phyloP scores from a whole-genome alignment of 1,139 yeast species.

The Hansenula lynferdii region DNA sequence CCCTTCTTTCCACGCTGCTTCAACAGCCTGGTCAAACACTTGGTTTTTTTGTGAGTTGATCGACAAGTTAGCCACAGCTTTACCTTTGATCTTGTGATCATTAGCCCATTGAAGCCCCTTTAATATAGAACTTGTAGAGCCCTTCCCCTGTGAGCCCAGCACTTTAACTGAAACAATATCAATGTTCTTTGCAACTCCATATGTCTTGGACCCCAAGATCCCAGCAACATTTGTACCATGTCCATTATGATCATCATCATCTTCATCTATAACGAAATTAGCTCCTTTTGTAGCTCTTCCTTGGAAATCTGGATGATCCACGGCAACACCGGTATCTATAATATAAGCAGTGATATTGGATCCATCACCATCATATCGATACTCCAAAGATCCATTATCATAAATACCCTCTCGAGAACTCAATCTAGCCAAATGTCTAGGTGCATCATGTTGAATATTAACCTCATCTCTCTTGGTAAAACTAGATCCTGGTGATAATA shows the following conservation, averaged over 20 bases:
- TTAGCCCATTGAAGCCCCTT: conserved; percentile 70
- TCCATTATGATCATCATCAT: conserved; percentile 60
- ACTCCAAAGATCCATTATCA: conserved; percentile 54
- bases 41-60: conserved; percentile 70
- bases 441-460: conserved; percentile 48
- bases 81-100: conserved; percentile 37
- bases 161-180: conserved; percentile 72
- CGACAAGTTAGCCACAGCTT: conserved; percentile 70
- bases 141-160: conserved; percentile 56
- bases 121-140: conserved; percentile 60
- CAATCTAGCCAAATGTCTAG: conserved; percentile 62
- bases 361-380: conserved; percentile 43
- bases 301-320: conserved; percentile 59
- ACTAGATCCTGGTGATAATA: too few species aligned
- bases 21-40: conserved; percentile 70
- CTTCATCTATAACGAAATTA: conserved; percentile 55
- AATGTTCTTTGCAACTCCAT: conserved; percentile 74
- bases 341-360: conserved; percentile 64
- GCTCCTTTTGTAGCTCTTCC: conserved; percentile 54
- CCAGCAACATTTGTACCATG: conserved; percentile 92
- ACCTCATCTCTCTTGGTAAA: conserved; percentile 31
- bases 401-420: conserved; percentile 47
- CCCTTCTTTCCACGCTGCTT: conserved; percentile 51
- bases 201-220: conserved; percentile 66
- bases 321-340: conserved; percentile 71